Evolutionary conservation across 2,329 filamentous ascomycete genomes (phyloP), one percentile per base, ranked within the genome.

Genomic region (Ascochyta fabae): DNA sequence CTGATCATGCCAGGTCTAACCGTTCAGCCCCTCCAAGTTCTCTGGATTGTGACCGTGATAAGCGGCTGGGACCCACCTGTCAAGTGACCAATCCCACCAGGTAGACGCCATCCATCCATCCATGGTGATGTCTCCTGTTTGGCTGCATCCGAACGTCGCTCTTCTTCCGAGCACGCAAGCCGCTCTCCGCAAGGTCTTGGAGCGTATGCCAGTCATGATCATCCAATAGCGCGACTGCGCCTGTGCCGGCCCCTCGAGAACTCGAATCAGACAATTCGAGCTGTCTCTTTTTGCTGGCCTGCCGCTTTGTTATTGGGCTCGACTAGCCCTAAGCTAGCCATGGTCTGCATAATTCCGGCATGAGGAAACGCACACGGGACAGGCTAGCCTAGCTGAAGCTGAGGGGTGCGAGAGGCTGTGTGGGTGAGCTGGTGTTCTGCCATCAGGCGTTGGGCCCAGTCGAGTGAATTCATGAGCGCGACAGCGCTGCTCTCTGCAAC

Each of bases 321-420:
- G 29, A 27, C 47, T 56, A 53, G 59, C 40, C 58, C 48, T 45
- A 34, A 59, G 52, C 68, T 68, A 69, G 56, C 44, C 44, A 44
- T 50, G 46, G 61, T 54, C 61, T 69, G 69, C 69, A 69, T 64
- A 52, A 61, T 58, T 56, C 65, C 67, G 63, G 74, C 77, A 78
- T 77, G 66, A 71, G 65, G 49, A 68, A 65, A 59, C 66, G 64
- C 70, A 72, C 73, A 77, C 75, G 72, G 73, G 75, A 77, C 68
- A 65, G 60, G 57, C 64, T 66, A 67, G 48, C 44, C 26, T 39
- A 16, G 47, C 42, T 47, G 47, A 39, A 39, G 47, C 53, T 15
- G 29, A 13, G 29, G 29, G 29, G 12, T 6, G 29, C 29, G 29
- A 51, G 36, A 48, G 29, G 42, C 9, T 29, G 42, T 50, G 57